Evolutionary conservation across 1,284 basidiomycete genomes (phyloP).

Genomic region (Pascua sp.): DNA sequence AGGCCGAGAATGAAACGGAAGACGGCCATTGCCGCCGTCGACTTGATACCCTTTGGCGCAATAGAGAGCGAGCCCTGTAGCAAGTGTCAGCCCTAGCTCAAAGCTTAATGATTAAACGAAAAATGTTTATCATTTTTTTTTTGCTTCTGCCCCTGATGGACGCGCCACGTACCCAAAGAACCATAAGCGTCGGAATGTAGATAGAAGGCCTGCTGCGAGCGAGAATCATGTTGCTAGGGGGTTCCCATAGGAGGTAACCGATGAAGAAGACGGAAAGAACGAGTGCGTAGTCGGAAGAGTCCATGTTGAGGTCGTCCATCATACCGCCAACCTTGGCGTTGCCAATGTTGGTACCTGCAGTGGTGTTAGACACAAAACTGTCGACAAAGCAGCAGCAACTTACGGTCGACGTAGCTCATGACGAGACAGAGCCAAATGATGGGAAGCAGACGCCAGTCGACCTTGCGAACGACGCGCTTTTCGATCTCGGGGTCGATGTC

Average conservation of each 20-base stretch:
- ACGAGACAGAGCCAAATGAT: conserved; percentile 21
- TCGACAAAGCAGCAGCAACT: not conserved
- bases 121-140: too few relatives aligned
- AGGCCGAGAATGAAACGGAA: conserved; percentile 43
- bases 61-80: too few relatives aligned
- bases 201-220: conserved; percentile 10
- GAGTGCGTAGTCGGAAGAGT: conserved; percentile 39
- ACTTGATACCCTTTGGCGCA: conserved; percentile 8
- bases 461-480: conserved; percentile 35
- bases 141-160: conserved; percentile 19
- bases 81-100: too few relatives aligned
- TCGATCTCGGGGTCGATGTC: conserved; percentile 22
- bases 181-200: conserved; percentile 30
- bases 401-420: not conserved
- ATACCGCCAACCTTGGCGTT: conserved; percentile 43
- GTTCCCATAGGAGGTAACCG: conserved; percentile 47
- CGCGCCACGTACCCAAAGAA: conserved; percentile 31
- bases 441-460: conserved; percentile 29
- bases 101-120: too few relatives aligned
- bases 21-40: too few relatives aligned
- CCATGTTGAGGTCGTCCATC: conserved; percentile 39
- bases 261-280: conserved; percentile 47
- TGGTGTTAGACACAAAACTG: not conserved
- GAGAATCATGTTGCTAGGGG: conserved; percentile 49
- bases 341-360: conserved; percentile 21